phyloP scores from a whole-genome alignment of 495 filamentous ascomycete genomes.

The Tuber borchii region DNA sequence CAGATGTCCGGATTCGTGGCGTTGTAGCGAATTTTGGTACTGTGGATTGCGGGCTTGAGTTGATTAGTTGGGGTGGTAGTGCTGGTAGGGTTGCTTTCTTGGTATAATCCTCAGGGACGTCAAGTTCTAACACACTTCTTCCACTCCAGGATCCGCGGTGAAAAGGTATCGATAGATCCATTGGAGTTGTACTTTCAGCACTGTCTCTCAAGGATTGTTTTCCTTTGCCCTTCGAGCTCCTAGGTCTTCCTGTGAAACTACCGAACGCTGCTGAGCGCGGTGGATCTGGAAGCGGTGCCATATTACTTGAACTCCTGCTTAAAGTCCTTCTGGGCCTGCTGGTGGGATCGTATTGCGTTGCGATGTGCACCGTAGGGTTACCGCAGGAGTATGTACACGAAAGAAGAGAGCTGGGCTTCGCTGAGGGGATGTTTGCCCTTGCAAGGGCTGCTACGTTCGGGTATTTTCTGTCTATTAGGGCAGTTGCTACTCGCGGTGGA shows the following conservation, averaged over 20 bases:
- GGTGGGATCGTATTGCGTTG: slow-evolving; percentile 26
- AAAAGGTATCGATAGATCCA: background rate
- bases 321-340: slow-evolving; percentile 14
- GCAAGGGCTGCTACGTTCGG: slow-evolving; percentile 16
- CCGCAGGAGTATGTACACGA: slow-evolving; percentile 18
- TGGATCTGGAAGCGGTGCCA: background rate
- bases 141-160: slow-evolving; percentile 29
- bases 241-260: slow-evolving; percentile 5
- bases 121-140: slow-evolving; percentile 38
- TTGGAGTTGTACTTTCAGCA: background rate
- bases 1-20: slow-evolving; percentile 12
- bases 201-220: background rate
- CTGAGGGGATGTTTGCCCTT: slow-evolving; percentile 13
- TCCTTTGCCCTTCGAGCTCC: slow-evolving; percentile 4
- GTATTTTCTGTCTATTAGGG: slow-evolving; percentile 23
- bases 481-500: slow-evolving; percentile 12
- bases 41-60: background rate
- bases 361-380: slow-evolving; percentile 29
- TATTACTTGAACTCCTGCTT: background rate
- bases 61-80: background rate
- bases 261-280: slow-evolving; percentile 21
- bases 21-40: slow-evolving; percentile 24
- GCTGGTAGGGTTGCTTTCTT: slow-evolving; percentile 5
- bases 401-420: slow-evolving; percentile 18
- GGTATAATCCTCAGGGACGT: background rate